Base-by-base conservation (phyloP, 176 grass and related monocot genomes). In the Oryza meridionalis region DNA sequence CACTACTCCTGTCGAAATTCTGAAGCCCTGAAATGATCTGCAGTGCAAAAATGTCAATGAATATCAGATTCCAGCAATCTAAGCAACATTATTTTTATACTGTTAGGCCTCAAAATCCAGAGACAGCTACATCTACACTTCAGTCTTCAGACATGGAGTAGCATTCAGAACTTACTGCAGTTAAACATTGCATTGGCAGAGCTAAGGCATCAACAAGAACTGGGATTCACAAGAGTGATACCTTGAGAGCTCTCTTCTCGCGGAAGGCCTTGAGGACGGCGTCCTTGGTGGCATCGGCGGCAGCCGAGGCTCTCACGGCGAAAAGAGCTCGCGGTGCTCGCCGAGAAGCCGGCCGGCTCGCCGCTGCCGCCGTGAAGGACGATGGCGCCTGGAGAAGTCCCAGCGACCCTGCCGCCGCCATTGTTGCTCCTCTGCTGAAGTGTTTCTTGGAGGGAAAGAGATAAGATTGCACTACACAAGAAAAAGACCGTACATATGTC, bases 11-110 rank as follows among this genome's bases (percentile, higher is more conserved):
- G 87, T 98, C 91, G 17, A 93, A 95, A 40, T 98, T 98, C 31
- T 89, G 90, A 31, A 98, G 92, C 58, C 93, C 93, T 4, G 96
- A 95, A 33, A 98, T 98, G 55, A 98, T 95, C 96, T 98, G 83
- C 85, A 80, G 76, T 76, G 53, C 12, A 84, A 74, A 46, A 61
- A 6, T 2, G 46, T 9, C n/a, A 83, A 37, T 53, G 1, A n/a
- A 4, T 33, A 16, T 91, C n/a, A 90, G 33, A 50, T 11, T 32
- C 77, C 35, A 44, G 61, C 13, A 22, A 45, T 49, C 22, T 17
- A 49, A 93, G 31, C 29, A 66, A 11, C 8, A 1, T 29, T 62
- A 40, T 19, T 15, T 15, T 2, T 42, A 10, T 76, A 25, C 6
- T n/a, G 13, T 69, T 4, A 76, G 64, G 72, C 76, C 80, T 88